Evolutionary conservation across 257 asterid species (phyloP).

Genomic region (Solanum virginianum): DNA sequence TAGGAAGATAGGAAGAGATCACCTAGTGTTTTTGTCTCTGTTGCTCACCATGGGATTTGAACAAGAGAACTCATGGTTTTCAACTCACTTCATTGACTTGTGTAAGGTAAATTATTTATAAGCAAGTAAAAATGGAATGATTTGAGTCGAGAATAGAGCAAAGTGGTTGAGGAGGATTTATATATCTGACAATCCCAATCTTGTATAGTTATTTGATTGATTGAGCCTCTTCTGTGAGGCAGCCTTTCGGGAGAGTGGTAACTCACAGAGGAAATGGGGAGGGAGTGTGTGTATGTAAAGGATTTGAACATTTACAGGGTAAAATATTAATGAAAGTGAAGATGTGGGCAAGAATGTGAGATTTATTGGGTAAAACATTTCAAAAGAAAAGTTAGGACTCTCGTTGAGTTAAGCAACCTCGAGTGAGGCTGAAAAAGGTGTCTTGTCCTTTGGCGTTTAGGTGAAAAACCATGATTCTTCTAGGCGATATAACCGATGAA

Average conservation of each 20-base stretch:
- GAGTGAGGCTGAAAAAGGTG: not conserved
- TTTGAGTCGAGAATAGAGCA: not conserved
- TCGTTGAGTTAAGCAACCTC: not conserved
- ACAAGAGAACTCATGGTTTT: too few relatives aligned
- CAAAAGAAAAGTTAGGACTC: not conserved
- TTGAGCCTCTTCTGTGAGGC: not conserved
- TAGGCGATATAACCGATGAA: not conserved
- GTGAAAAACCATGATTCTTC: not conserved
- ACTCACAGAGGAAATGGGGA: not conserved
- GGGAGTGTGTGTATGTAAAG: not conserved
- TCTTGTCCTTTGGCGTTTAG: not conserved
- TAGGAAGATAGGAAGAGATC: too few relatives aligned
- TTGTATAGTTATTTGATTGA: not conserved
- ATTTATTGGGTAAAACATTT: not conserved
- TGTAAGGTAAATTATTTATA: not conserved
- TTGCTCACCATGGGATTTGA: too few relatives aligned
- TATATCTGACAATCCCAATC: not conserved
- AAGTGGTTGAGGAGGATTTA: not conserved
- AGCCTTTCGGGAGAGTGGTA: not conserved
- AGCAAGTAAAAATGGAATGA: not conserved
- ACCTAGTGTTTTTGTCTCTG: too few relatives aligned
- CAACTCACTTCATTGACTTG: too few relatives aligned
- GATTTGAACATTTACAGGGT: not conserved
- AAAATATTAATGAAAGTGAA: not conserved
- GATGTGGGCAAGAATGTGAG: not conserved